phyloP scores from a whole-genome alignment of 768 basidiomycete genomes.

The Amanita jacksonii region DNA sequence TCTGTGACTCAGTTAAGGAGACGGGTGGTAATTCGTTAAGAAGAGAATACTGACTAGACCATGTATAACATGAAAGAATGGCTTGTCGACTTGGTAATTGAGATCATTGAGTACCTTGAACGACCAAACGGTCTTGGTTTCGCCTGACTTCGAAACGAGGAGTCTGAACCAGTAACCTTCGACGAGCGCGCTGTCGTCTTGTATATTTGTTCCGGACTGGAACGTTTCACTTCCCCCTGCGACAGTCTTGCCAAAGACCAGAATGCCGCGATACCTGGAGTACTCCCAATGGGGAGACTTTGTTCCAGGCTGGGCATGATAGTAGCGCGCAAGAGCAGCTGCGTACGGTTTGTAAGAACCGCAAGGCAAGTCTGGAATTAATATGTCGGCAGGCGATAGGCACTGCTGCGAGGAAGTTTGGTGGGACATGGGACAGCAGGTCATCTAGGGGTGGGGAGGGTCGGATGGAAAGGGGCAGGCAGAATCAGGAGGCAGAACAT shows the following conservation, averaged over 20 bases:
- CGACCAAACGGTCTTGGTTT: conserved; percentile 49
- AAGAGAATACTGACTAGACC: conserved; percentile 54
- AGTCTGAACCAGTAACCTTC: conserved; percentile 52
- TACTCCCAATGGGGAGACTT: conserved; percentile 45
- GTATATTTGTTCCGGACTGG: neutral
- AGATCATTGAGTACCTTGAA: conserved; percentile 52
- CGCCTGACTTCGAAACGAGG: conserved; percentile 41
- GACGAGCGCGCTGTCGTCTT: neutral
- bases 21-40: conserved; percentile 21
- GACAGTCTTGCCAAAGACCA: conserved; percentile 42
- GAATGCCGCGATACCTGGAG: conserved; percentile 48
- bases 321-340: conserved; percentile 47
- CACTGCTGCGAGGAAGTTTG: neutral
- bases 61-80: conserved; percentile 88
- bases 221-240: conserved; percentile 19
- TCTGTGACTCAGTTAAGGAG: conserved; percentile 46
- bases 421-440: neutral
- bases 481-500: neutral
- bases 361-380: conserved; percentile 23
- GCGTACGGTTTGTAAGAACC: conserved; percentile 38
- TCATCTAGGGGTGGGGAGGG: neutral
- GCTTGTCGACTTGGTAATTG: conserved; percentile 74
- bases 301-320: conserved; percentile 46
- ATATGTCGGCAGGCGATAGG: neutral
- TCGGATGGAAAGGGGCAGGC: neutral